Base-by-base conservation (phyloP, 495 filamentous ascomycete species). In the Zalerion maritima region DNA sequence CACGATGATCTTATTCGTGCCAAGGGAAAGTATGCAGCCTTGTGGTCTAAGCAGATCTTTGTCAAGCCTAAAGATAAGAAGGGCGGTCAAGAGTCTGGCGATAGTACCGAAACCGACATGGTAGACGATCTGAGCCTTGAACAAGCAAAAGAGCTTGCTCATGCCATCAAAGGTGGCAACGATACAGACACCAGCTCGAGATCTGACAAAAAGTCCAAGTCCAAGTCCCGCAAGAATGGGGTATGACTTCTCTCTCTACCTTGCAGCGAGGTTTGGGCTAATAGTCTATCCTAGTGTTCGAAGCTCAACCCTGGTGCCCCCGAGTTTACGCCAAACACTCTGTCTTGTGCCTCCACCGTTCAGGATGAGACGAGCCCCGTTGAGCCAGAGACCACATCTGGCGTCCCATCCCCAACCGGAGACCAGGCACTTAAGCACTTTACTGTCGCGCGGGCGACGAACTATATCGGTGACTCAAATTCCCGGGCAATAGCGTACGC, bases 21-120 rank as follows among this genome's bases (percentile, higher is more conserved):
- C 13, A 52, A 54, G 13, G 70, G 73, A 11, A 73, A 68, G 53
- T 78, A 76, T 36, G 57, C 61, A n/a, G 58, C 69, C 34, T 54
- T 72, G n/a, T 73, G 69, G 69, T 64, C 67, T 6, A 71, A 68
- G 29, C 69, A 73, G 40, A 55, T 66, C 6, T 63, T 69, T 36
- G 43, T 64, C 18, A 63, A 64, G 31, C 54, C 67, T 8, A 54
- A 64, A 34, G 52, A 61, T 17, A 35, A 29, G 10, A 52, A 52
- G 36, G 54, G 42, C 21, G 29, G 12, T 31, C 27, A 20, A 41
- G 27, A 42, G 52, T 24, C 27, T 29, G 6, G 34, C 29, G 25
- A 35, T 31, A 12, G 15, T 21, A 30, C 8, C n/a, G 40, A 40
- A 43, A 55, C 37, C 17, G 32, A 32, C 46, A 55, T 64, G 12